Base-by-base conservation (phyloP, 495 filamentous ascomycete genomes). In the Pyrenopolyporus hunteri region DNA sequence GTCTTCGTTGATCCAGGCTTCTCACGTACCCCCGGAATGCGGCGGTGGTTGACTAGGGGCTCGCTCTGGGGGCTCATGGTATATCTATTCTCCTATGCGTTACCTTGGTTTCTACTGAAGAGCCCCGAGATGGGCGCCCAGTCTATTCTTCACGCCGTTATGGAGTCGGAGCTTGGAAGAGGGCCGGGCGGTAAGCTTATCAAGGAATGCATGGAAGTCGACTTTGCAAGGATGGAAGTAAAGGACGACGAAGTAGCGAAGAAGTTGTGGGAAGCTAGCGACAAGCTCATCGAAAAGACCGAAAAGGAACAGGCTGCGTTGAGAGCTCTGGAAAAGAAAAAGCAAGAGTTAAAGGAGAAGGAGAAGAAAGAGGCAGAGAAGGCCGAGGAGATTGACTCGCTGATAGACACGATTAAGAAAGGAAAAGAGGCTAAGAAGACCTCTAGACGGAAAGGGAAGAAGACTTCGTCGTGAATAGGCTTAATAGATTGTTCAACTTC, bases 101-200 rank as follows among this genome's bases (percentile, higher is more conserved):
- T 96, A 9, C 90, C 87, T 77, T 99, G 93, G 90, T 66, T 98
- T 31, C 70, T 96, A 2, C 80, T 99, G 10, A 99, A 98, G 71
- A 90, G 87, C 37, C 80, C 91, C 0, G 73, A 85, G 28, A 85
- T 88, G 72, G 94, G 91, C 10, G 91, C 92, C 7, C 92, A 99
- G 75, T 90, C 89, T 33, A 87, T 98, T 35, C 72, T 98, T 32
- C 86, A 83, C 57, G 93, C 92, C 2, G 85, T 86, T 2, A 93
- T 97, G 91, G 93, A 96, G 25, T 84, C 80, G 22, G 77, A 78
- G 10, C 81, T 87, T 32, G 83, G 80, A 4, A 80, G 83, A 36
- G 88, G 83, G 3, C 61, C 72, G 13, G 88, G 85, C 1, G 92
- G 90, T 22, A 84, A 82, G 31, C 69, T 93, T 63, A 76, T 98